phyloP scores from a whole-genome alignment of 208 protist genomes.

The Trypanosoma brucei region DNA sequence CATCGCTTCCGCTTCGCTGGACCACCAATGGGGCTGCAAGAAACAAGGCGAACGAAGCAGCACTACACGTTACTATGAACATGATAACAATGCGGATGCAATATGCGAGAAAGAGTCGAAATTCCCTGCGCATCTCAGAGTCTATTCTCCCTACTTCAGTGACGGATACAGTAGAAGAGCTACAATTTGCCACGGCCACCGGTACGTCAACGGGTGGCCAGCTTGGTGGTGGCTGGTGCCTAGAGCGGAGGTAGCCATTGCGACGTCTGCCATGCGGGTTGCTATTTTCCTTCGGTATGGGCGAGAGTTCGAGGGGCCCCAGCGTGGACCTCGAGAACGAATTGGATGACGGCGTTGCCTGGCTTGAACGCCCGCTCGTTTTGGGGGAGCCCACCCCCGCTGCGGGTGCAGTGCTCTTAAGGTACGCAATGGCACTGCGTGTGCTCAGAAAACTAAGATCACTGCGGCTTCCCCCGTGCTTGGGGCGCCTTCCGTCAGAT shows the following conservation, averaged over 20 bases:
- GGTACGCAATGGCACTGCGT: slow-evolving; percentile 17
- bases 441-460: slow-evolving; percentile 20
- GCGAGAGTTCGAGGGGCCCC: slow-evolving; percentile 43
- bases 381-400: slow-evolving; percentile 47
- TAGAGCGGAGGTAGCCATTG: neutral
- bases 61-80: slow-evolving; percentile 8
- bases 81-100: slow-evolving; percentile 5
- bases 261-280: slow-evolving; percentile 6
- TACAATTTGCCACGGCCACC: slow-evolving; percentile 1
- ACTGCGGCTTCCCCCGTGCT: slow-evolving; percentile 5
- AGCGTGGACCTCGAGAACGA: slow-evolving; percentile 29
- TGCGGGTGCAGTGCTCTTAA: slow-evolving; percentile 27
- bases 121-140: slow-evolving; percentile 4
- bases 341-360: slow-evolving; percentile 7
- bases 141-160: neutral
- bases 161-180: neutral
- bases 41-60: slow-evolving; percentile 7
- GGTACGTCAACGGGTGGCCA: slow-evolving; percentile 22
- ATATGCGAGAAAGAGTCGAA: slow-evolving; percentile 7
- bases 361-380: slow-evolving; percentile 32
- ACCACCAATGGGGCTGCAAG: slow-evolving; percentile 26
- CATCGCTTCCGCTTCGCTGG: slow-evolving; percentile 19
- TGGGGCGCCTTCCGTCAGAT: neutral
- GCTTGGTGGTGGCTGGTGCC: slow-evolving; percentile 1
- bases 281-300: slow-evolving; percentile 45